phyloP scores from a whole-genome alignment of 345 rosid genomes.

The Fremontodendron californicum region DNA sequence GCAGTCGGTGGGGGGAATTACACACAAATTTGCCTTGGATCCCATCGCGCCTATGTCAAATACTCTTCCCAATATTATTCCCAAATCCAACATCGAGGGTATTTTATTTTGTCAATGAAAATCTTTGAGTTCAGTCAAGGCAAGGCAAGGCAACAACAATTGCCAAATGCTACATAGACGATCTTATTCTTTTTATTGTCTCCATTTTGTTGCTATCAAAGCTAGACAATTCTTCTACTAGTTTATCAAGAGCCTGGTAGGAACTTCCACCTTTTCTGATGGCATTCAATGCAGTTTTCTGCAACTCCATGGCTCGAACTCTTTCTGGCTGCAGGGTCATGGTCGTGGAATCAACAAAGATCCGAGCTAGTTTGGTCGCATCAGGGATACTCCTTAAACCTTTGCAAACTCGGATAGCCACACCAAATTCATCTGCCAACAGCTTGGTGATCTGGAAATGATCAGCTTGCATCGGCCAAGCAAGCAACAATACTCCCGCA shows the following conservation, averaged over 20 bases:
- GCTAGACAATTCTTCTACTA: conserved; percentile 23
- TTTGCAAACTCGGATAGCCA: conserved; percentile 43
- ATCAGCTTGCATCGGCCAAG: conserved; percentile 74
- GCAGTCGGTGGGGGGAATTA: too few relatives aligned
- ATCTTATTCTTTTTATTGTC: background rate
- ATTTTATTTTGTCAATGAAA: too few relatives aligned
- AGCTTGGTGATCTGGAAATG: conserved; percentile 46
- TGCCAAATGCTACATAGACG: background rate
- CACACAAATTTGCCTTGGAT: too few relatives aligned
- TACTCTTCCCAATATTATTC: too few relatives aligned
- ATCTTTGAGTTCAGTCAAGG: background rate
- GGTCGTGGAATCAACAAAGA: conserved; percentile 27
- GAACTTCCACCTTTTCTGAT: conserved; percentile 46
- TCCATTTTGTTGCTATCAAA: background rate
- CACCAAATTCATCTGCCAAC: conserved; percentile 49
- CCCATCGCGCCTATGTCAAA: too few relatives aligned
- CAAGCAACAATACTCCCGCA: conserved; percentile 48
- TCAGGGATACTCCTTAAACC: conserved; percentile 38
- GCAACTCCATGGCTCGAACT: conserved; percentile 23
- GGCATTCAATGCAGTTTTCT: conserved; percentile 41
- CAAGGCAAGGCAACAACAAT: background rate
- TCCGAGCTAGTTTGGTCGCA: conserved; percentile 29
- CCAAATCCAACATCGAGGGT: background rate
- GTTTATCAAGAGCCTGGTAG: conserved; percentile 35
- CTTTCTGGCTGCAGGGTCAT: conserved; percentile 19